Evolutionary conservation across 2,329 filamentous ascomycete genomes (phyloP), one percentile per base, ranked within the genome.

Genomic region (Graphilbum sp.): DNA sequence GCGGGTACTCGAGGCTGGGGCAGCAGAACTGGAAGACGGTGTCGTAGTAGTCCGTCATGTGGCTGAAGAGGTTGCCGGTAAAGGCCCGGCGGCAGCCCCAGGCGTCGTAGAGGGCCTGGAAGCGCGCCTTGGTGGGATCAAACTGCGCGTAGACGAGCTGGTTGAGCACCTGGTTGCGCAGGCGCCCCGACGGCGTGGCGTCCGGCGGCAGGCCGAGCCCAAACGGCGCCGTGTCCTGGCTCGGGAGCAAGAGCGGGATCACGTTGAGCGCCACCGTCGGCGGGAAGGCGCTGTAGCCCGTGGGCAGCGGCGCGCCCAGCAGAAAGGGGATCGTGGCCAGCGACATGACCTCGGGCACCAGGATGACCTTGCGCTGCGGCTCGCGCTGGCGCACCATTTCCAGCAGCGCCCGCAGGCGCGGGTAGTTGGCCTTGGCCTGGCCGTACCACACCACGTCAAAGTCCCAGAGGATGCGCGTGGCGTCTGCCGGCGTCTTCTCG

Each of bases 1-100:
- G 48, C 2, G 50, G 49, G 35, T 61, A 64, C 38, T 64, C 60
- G 11, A 63, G 47, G 30, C 54, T 56, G 0, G 55, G 52, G 12
- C 52, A 52, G 18, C 58, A 61, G 39, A 62, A 47, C 33, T 62
- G 54, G 4, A 63, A 47, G 2, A 46, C 47, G 5, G 52, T 47
- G 39, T 62, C 58, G 38, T 50, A 52, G 15, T 49, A 17, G 18
- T 34, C 29, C 12, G 41, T 18, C 4, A 32, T 21, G 30, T n/a
- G n/a, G n/a, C n/a, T n/a, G n/a, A n/a, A n/a, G n/a, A n/a, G n/a
- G n/a, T n/a, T n/a, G n/a, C n/a, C n/a, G n/a, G n/a, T n/a, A n/a
- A n/a, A n/a, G n/a, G n/a, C n/a, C n/a, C n/a, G n/a, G n/a, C n/a
- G n/a, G n/a, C n/a, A n/a, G n/a, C n/a, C n/a, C n/a, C n/a, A n/a